Percentiles rank a stretch among this genome's conserved stretches.
phyloP scores from a whole-genome alignment of 2,329 filamentous ascomycete genomes.

The Penicillium sp. region DNA sequence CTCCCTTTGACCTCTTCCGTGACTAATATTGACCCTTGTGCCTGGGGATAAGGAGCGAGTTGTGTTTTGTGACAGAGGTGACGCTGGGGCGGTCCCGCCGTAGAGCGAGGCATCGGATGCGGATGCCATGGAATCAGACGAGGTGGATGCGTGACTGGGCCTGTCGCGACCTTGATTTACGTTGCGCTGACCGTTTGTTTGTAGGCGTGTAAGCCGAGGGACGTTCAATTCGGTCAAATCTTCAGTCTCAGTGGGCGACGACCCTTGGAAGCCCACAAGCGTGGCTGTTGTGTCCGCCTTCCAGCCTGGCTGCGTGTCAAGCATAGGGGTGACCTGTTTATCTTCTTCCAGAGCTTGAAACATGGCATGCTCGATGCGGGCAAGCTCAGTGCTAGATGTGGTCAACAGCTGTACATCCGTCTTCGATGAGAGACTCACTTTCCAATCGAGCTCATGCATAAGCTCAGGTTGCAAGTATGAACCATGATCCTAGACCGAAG shows the following conservation, averaged over 20 bases:
- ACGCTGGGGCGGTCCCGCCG: not conserved
- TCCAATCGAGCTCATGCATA: not conserved
- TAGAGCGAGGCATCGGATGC: not conserved
- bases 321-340: not conserved
- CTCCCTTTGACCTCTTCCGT: not conserved
- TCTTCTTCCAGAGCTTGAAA: not conserved
- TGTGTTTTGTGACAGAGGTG: not conserved
- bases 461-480: not conserved
- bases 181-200: not conserved
- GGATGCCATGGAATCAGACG: not conserved
- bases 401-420: too few species aligned
- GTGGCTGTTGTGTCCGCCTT: not conserved
- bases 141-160: not conserved
- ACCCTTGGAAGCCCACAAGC: not conserved
- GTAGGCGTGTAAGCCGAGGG: not conserved
- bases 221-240: not conserved
- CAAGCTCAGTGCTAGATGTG: too few species aligned
- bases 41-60: not conserved
- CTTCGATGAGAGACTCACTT: not conserved
- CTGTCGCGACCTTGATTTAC: not conserved
- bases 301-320: not conserved
- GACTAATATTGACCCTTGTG: not conserved
- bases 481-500: not conserved
- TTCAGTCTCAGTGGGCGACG: not conserved
- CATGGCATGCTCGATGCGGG: too few species aligned